Evolutionary conservation across 495 filamentous ascomycete genomes (phyloP), one percentile per base, ranked within the genome.

Genomic region (Cenococcum geophilum): DNA sequence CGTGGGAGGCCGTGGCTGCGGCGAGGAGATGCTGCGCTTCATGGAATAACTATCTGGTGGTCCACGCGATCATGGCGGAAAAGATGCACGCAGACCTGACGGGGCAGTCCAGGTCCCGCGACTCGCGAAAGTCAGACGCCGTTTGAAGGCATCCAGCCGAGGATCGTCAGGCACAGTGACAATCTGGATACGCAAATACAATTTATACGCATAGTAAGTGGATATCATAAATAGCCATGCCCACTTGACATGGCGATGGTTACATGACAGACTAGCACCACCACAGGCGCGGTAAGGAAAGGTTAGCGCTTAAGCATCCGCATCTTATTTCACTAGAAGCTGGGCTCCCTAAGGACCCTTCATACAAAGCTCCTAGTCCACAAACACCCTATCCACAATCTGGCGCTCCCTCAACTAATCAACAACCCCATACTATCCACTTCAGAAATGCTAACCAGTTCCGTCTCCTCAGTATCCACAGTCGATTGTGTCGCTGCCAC

Each of bases 1-100:
- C 57, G 50, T 21, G 57, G 9, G 60, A 52, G 48, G 59, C 60
- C 57, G 56, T 57, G 27, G 37, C 42, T 58, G 42, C 54, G 34
- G 43, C 49, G 16, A 27, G 23, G 22, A 16, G 23, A 18, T 25
- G 23, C 16, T 6, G 25, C 20, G 22, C 16, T 32, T 23, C 49
- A 52, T 32, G 49, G 49, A 52, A 52, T 23, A 16, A 32, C 25
- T 22, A 52, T 45, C 1, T 16, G 11, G 12, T 45, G 3, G 40
- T 45, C 14, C 11, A 14, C 11, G 11, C 40, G 40, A 45, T 45
- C 40, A 45, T 45, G 4, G 12, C 18, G 18, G 40, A 18, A 45
- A 18, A 45, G 14, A 45, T 45, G 40, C 3, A 10, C 18, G 6
- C 27, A 32, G 27, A 32, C 27, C 27, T 32, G 27, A 6, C 27